Evolutionary conservation across 2,329 filamentous ascomycete species (phyloP), one percentile per base, ranked within the genome.

Genomic region (Diplodia seriata): DNA sequence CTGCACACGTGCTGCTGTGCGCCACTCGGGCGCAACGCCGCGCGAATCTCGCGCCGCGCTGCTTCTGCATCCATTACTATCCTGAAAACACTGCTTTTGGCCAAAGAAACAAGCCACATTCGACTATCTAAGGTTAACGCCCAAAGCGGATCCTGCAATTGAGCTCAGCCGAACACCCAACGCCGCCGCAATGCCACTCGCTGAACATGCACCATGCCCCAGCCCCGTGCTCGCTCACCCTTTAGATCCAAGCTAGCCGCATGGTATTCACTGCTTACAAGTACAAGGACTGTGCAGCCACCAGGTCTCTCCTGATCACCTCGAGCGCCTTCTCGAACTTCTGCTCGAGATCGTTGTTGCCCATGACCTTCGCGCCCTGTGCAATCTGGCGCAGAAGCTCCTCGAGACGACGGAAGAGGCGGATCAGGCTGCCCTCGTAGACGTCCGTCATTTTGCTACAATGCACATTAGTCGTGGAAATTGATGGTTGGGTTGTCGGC

Each of bases 281-380:
- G 78, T 97, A 98, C 79, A 98, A 83, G 74, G 91, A 96, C 83
- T 97, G 94, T 57, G 94, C 93, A 29, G 94, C 93, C 69, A 99
- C 94, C 78, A 99, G 94, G 78, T 98, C 95, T 75, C 95, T 87
- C 79, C 92, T 88, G 66, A 98, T 91, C 86, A 96, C 95, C 68
- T 86, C 85, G 73, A 99, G 82, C 70, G 92, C 91, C 72, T 89
- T 87, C 75, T 97, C 94, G 76, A 99, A 99, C 82, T 97, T 97
- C 77, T 90, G 87, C 76, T 94, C 91, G 68, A 99, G 84, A 75
- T 98, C 95, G 70, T 97, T 93, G 77, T 91, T 97, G 74, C 95
- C 95, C 95, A 99, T 99, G 70, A 97, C 94, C 82, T 97, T 98
- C 72, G 92, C 88, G 29, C 94, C 95, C 81, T 98, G 92, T 18